Evolutionary conservation across 2,329 filamentous ascomycete species (phyloP).

Genomic region (Geosmithia morbida): DNA sequence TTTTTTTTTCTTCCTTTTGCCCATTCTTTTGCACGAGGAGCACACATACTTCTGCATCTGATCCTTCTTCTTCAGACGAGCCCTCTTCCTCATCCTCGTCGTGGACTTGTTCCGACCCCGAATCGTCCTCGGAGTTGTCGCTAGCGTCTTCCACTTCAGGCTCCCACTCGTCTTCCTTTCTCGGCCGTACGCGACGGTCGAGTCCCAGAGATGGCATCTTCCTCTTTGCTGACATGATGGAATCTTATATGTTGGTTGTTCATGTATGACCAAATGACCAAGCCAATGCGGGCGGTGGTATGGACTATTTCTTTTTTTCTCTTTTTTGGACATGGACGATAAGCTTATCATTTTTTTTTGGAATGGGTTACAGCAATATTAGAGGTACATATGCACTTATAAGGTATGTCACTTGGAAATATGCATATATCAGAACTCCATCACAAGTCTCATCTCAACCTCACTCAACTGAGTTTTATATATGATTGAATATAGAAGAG

Average conservation of each 20-base stretch:
- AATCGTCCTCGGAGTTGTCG: conserved; percentile 12
- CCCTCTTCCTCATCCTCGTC: conserved; percentile 12
- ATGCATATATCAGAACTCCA: neutral
- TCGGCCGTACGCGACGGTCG: conserved; percentile 26
- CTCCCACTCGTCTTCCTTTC: conserved; percentile 28
- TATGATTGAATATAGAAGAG: neutral
- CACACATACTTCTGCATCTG: conserved; percentile 12
- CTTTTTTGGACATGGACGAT: neutral
- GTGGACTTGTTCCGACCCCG: conserved; percentile 13
- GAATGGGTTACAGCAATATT: neutral
- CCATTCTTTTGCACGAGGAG: too few species aligned
- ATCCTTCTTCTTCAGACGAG: conserved; percentile 4
- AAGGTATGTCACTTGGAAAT: neutral
- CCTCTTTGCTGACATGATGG: conserved; percentile 21
- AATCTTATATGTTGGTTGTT: neutral
- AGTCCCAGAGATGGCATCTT: conserved; percentile 21
- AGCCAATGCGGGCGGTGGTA: neutral
- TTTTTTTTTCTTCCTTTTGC: too few species aligned
- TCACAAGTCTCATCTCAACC: neutral
- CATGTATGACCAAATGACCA: neutral
- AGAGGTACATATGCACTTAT: neutral
- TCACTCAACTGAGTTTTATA: neutral
- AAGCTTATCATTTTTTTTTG: neutral
- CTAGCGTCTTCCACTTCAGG: conserved; percentile 14
- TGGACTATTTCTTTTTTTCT: conserved; percentile 1